Percentiles rank a stretch among this genome's conserved stretches.
These are phyloP conservation scores for Chlamydomonas sp. DNA, from an alignment of 139 green algal species.

Conservation along the genomic window DNA sequence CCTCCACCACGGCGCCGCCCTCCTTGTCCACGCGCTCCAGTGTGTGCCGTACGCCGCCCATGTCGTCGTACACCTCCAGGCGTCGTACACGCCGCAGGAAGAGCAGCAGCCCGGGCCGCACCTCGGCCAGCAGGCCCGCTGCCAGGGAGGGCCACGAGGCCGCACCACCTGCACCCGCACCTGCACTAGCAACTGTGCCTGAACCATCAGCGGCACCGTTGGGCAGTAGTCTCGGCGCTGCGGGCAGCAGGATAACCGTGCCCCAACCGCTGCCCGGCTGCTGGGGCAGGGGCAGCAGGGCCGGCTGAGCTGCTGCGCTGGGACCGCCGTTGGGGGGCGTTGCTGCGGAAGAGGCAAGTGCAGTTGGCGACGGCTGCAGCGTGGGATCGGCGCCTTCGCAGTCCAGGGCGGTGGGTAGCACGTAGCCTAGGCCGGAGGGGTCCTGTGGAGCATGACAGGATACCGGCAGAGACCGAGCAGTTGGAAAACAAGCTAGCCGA, in stretches of 20 bases:
- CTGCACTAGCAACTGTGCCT: not conserved
- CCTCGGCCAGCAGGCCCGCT: constrained; percentile 16
- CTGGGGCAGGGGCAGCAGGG: not conserved
- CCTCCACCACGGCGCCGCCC: constrained; percentile 23
- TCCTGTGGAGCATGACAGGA: not conserved
- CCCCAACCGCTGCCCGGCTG: constrained; percentile 10
- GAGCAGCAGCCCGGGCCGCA: constrained; percentile 33
- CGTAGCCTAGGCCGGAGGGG: constrained; percentile 44
- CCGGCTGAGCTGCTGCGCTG: too few relatives aligned
- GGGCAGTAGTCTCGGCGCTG: constrained; percentile 20
- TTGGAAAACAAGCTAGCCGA: not conserved
- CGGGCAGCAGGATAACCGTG: constrained; percentile 33
- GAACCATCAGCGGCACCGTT: not conserved
- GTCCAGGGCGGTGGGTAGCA: constrained; percentile 38
- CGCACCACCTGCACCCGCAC: not conserved
- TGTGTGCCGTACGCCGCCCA: not conserved
- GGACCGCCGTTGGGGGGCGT: not conserved
- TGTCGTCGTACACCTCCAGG: constrained; percentile 28
- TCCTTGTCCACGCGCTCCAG: constrained; percentile 6
- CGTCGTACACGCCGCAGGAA: constrained; percentile 34
- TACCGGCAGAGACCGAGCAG: not conserved
- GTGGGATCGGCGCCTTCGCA: not conserved
- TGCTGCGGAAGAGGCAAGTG: not conserved
- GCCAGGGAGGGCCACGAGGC: not conserved
- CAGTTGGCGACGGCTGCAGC: not conserved